Conservation (phyloP, 2,329 filamentous ascomycete genomes). For the Apiospora kogelbergensis region DNA sequence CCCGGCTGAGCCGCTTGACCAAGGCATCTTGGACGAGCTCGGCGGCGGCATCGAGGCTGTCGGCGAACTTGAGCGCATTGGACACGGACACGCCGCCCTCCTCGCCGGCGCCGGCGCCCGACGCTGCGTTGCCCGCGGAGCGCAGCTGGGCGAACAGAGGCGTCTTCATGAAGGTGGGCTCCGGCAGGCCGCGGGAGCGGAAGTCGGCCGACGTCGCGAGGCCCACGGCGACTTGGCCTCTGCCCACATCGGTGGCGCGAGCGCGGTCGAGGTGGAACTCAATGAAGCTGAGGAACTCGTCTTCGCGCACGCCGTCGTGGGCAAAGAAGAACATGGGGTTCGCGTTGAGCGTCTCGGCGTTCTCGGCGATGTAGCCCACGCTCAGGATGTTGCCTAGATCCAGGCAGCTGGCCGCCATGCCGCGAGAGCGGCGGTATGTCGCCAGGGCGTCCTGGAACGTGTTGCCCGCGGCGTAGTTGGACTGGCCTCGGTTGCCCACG, state of each 20-base stretch:
- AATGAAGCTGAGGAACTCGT: slow-evolving; percentile 21
- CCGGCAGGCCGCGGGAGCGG: not conserved
- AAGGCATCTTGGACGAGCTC: slow-evolving; percentile 25
- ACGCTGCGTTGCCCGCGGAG: not conserved
- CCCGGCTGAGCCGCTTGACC: slow-evolving; percentile 29
- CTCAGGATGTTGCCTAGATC: slow-evolving; percentile 24
- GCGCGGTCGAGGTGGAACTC: slow-evolving; percentile 4
- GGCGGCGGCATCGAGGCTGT: slow-evolving; percentile 4
- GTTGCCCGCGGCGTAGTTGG: slow-evolving; percentile 36
- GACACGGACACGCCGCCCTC: slow-evolving; percentile 6
- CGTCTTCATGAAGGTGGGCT: slow-evolving; percentile 9
- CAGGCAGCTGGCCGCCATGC: slow-evolving; percentile 18
- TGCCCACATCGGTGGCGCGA: not conserved
- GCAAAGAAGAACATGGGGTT: slow-evolving; percentile 18
- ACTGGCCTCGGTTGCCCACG: slow-evolving; percentile 30
- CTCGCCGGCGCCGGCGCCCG: not conserved
- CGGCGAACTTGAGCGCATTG: slow-evolving; percentile 9
- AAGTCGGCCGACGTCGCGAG: slow-evolving; percentile 8
- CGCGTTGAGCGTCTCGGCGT: slow-evolving; percentile 17
- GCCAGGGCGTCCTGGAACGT: slow-evolving; percentile 33
- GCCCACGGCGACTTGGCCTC: not conserved
- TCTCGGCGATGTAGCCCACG: slow-evolving; percentile 24
- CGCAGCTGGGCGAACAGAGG: slow-evolving; percentile 8
- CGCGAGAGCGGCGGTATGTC: slow-evolving; percentile 18
- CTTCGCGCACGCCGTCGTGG: slow-evolving; percentile 17